These are phyloP conservation scores for Chaetomium sp. DNA, from an alignment of 2,329 filamentous ascomycete species.

Conservation along the genomic window DNA sequence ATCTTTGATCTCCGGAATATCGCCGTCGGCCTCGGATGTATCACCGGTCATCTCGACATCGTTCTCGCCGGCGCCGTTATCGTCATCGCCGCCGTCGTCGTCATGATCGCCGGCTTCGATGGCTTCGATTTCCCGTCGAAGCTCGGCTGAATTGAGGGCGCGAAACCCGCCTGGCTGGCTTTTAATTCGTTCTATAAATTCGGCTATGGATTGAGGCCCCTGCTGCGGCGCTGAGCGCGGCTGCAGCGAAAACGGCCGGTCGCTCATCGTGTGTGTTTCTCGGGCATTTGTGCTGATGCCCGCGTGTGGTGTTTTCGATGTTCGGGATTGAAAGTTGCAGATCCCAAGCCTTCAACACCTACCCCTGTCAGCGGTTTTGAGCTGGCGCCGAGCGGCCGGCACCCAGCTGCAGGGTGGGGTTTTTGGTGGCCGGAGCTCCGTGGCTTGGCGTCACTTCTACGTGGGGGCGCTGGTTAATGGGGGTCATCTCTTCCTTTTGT, in stretches of 20 bases:
- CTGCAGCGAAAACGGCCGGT: conserved; percentile 50
- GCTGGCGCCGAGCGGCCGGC: neutral
- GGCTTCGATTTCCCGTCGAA: conserved; percentile 60
- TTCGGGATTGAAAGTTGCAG: neutral
- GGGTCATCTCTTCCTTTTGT: neutral
- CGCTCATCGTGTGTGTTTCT: conserved; percentile 13
- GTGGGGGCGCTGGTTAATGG: neutral
- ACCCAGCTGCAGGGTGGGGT: neutral
- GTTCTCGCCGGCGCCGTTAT: conserved; percentile 29
- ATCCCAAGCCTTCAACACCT: neutral
- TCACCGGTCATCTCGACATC: conserved; percentile 42
- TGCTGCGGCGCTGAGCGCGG: conserved; percentile 50
- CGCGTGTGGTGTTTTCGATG: neutral
- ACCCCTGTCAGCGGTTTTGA: conserved; percentile 1
- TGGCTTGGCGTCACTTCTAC: neutral
- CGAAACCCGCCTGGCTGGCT: conserved; percentile 75
- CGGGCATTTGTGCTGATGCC: neutral
- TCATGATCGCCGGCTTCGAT: conserved; percentile 32
- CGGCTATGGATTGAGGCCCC: conserved; percentile 57
- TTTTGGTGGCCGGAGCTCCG: neutral
- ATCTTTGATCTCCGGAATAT: conserved; percentile 34
- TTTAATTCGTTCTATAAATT: conserved; percentile 75
- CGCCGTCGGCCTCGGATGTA: conserved; percentile 40
- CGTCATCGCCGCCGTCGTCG: conserved; percentile 34
- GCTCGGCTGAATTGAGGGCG: conserved; percentile 64